phyloP scores from a whole-genome alignment of 257 asterid species.

The Parsonsia alboflavescens region DNA sequence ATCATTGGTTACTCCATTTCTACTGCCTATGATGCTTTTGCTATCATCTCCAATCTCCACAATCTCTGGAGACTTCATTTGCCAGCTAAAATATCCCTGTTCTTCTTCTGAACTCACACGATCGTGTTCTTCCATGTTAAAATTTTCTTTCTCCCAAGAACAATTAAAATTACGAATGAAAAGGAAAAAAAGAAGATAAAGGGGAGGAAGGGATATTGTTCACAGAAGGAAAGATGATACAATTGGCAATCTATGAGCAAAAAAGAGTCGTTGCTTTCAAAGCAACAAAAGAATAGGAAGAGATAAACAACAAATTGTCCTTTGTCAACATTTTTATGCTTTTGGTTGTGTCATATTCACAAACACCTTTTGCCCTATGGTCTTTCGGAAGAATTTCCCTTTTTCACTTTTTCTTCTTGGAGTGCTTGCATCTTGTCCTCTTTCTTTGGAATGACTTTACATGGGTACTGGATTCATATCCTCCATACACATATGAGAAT shows the following conservation, averaged over 20 bases:
- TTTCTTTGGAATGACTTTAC: not conserved
- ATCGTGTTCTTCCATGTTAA: not conserved
- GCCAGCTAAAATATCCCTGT: not conserved
- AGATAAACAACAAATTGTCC: constrained; percentile 13
- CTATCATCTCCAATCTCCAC: constrained; percentile 61
- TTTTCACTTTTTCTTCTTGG: constrained; percentile 20
- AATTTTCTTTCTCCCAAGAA: not conserved
- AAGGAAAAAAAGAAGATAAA: not conserved
- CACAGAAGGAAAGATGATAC: constrained; percentile 2
- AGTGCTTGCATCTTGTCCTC: constrained; percentile 12
- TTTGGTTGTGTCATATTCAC: constrained; percentile 23
- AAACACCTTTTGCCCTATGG: constrained; percentile 14
- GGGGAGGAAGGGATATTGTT: constrained; percentile 8
- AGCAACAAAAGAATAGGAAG: constrained; percentile 20
- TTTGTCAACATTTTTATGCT: constrained; percentile 27
- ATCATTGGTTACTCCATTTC: constrained; percentile 39
- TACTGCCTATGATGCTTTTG: constrained; percentile 25
- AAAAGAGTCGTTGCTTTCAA: constrained; percentile 42
- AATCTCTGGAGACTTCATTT: constrained; percentile 54
- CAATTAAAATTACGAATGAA: not conserved
- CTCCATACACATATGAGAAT: not conserved
- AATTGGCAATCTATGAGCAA: constrained; percentile 7
- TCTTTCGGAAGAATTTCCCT: constrained; percentile 15
- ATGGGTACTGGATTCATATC: not conserved
- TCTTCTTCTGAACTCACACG: not conserved